Evolutionary conservation across 2,329 filamentous ascomycete species (phyloP), one percentile per base, ranked within the genome.

Genomic region (Aureobasidium musti): DNA sequence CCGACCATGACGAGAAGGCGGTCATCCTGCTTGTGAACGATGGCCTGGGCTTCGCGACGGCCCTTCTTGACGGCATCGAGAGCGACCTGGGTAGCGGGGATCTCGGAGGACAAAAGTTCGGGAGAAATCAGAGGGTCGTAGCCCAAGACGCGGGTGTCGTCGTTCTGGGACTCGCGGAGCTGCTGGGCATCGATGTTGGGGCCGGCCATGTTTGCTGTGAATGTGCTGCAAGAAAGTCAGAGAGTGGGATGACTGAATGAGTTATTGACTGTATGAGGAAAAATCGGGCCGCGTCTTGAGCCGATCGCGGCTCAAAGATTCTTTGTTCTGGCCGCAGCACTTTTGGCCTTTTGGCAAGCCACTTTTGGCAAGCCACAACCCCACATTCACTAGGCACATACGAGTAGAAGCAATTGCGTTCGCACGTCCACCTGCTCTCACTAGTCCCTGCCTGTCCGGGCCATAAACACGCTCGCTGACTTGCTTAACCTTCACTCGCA

Each of bases 71-170:
- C 89, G 6, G 90, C 90, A 72, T 87, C 79, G 69, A 89, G 81
- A 65, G 88, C 87, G 67, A 80, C 72, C 73, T 73, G 83, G 77
- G 75, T 86, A 68, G 84, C 82, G 69, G 92, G 91, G 73, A 97
- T 89, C 80, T 98, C 93, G 69, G 89, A 87, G 77, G 91, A 87
- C 74, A 98, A 89, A 72, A 97, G 87, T 72, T 91, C 89, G 50
- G 94, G 94, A 56, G 91, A 89, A 77, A 97, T 95, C 76, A 98
- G 83, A 75, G 94, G 92, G 80, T 97, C 93, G 84, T 97, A 94
- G 72, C 92, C 92, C 76, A 96, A 83, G 79, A 97, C 94, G 52
- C 63, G 63, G 23, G 52, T 45, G 52, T 56, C 52, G 63, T 66
- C 53, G 53, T 49, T 66, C 59, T 63, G 57, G 7, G 57, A 47